Evolutionary conservation across 441 rosid species (phyloP).

Genomic region (Pelargonium fulgidum): DNA sequence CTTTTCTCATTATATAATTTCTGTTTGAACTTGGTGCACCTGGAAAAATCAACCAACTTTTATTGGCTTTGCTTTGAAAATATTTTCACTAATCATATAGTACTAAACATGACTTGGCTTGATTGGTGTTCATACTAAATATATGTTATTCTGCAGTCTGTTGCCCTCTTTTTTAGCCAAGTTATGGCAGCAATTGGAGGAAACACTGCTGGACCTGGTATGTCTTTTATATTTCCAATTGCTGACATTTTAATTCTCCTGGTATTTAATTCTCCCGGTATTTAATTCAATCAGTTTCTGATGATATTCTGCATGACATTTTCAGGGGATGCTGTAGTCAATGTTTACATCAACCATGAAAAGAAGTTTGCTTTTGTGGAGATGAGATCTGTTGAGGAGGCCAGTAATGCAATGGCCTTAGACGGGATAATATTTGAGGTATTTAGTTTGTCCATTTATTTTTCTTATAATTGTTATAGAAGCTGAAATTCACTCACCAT

Average conservation of each 20-base stretch:
- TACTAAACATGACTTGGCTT: background rate
- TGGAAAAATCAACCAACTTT: too few relatives aligned
- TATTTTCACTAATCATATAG: too few relatives aligned
- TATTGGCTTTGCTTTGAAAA: too few relatives aligned
- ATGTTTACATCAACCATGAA: conserved; percentile 46
- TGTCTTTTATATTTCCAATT: background rate
- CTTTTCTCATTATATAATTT: too few relatives aligned
- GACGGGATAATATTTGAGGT: conserved; percentile 47
- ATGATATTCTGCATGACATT: background rate
- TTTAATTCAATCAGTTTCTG: background rate
- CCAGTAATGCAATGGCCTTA: conserved; percentile 45
- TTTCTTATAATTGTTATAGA: background rate
- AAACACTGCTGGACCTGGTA: conserved; percentile 31
- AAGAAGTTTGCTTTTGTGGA: conserved; percentile 50
- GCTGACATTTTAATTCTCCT: background rate
- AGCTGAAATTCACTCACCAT: background rate
- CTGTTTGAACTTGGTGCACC: too few relatives aligned
- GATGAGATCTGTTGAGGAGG: conserved; percentile 48
- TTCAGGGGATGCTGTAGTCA: conserved; percentile 44
- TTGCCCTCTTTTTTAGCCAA: conserved; percentile 29
- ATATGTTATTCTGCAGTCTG: conserved; percentile 20
- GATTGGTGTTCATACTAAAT: background rate
- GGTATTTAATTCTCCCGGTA: background rate
- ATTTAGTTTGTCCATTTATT: conserved; percentile 5
- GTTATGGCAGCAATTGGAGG: conserved; percentile 32